These are phyloP conservation scores for Dendrobium catenatum DNA, from an alignment of 106 monocot genomes.

Conservation along the genomic window DNA sequence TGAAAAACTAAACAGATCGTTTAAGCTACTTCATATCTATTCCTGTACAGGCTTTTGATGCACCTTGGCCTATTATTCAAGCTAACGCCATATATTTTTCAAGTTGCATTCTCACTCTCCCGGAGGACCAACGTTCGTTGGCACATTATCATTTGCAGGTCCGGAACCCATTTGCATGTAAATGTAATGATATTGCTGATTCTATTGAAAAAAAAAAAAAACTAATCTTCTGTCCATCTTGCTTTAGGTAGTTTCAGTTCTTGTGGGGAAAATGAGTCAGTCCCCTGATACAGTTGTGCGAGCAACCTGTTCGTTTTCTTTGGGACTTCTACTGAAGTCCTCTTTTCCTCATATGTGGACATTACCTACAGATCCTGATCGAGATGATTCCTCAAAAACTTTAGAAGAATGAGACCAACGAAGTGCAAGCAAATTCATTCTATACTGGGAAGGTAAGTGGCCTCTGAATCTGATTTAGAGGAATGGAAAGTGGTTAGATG, in stretches of 20 bases:
- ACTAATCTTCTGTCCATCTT: background rate
- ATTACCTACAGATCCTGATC: conserved; percentile 25
- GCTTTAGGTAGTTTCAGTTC: conserved; percentile 59
- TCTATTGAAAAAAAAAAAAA: background rate
- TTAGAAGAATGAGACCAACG: conserved; percentile 17
- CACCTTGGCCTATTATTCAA: conserved; percentile 88
- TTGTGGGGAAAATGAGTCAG: conserved; percentile 54
- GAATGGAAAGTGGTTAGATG: too few relatives aligned
- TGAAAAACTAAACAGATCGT: background rate
- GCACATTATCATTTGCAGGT: conserved; percentile 79
- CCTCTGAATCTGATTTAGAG: too few relatives aligned
- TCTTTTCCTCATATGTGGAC: conserved; percentile 38
- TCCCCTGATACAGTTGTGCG: conserved; percentile 75
- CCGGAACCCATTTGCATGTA: background rate
- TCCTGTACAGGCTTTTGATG: conserved; percentile 69
- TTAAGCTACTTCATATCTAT: background rate
- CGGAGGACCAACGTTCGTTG: conserved; percentile 62
- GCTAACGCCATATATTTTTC: conserved; percentile 96
- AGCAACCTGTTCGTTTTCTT: conserved; percentile 64
- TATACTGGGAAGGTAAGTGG: background rate
- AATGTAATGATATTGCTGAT: background rate
- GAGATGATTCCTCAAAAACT: conserved; percentile 34
- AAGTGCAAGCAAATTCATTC: background rate
- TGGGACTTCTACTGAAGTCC: conserved; percentile 61
- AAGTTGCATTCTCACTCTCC: conserved; percentile 62